Evolutionary conservation across 1,284 basidiomycete genomes (phyloP).

Genomic region (Malassezia globosa): DNA sequence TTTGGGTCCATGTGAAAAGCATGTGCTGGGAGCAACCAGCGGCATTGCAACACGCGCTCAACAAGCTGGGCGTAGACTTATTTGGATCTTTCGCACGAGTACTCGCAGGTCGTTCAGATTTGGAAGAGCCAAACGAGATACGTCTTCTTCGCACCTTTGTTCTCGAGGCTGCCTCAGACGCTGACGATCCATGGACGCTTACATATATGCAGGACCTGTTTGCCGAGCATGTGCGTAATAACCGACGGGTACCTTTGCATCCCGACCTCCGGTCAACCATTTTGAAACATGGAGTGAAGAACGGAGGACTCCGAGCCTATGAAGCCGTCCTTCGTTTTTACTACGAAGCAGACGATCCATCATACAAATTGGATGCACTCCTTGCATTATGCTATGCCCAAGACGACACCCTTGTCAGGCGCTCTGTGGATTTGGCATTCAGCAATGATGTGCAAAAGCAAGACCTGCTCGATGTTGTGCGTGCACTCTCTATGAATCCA

Average conservation of each 20-base stretch:
- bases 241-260: slow-evolving; percentile 69
- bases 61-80: slow-evolving; percentile 50
- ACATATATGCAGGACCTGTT: slow-evolving; percentile 64
- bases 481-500: slow-evolving; percentile 36
- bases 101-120: slow-evolving; percentile 67
- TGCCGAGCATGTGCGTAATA: slow-evolving; percentile 59
- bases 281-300: slow-evolving; percentile 52
- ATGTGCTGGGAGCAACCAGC: slow-evolving; percentile 77
- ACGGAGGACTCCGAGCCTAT: slow-evolving; percentile 69
- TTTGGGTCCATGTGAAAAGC: slow-evolving; percentile 41
- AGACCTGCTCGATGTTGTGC: slow-evolving; percentile 46
- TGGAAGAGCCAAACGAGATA: slow-evolving; percentile 61
- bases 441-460: slow-evolving; percentile 34
- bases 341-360: slow-evolving; percentile 54
- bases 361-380: slow-evolving; percentile 48
- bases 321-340: slow-evolving; percentile 54
- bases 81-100: slow-evolving; percentile 68
- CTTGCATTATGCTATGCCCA: slow-evolving; percentile 40
- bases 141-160: slow-evolving; percentile 67
- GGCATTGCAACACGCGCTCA: slow-evolving; percentile 50
- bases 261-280: slow-evolving; percentile 41
- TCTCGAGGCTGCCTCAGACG: slow-evolving; percentile 56
- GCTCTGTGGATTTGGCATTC: slow-evolving; percentile 39
- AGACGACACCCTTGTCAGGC: slow-evolving; percentile 34
- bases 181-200: slow-evolving; percentile 35